Conservation (phyloP, 345 rosid genomes). For the Alliaria petiolata region DNA sequence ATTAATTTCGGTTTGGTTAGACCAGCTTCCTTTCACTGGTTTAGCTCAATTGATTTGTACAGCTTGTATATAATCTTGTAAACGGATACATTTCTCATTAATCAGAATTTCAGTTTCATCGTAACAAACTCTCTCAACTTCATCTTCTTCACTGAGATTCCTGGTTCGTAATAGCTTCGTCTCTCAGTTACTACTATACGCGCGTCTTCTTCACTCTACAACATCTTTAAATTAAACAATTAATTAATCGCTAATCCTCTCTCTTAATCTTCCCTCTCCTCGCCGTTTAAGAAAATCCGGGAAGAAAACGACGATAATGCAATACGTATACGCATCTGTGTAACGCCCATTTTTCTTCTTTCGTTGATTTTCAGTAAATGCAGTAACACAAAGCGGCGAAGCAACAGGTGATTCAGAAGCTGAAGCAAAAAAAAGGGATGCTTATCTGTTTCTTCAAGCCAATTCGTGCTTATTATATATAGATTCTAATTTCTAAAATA, state of each 20-base stretch:
- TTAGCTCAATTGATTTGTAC: no score
- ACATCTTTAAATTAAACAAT: not conserved
- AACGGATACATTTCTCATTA: no score
- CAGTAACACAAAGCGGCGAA: slow-evolving; percentile 34
- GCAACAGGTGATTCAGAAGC: slow-evolving; percentile 20
- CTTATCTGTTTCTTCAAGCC: slow-evolving; percentile 23
- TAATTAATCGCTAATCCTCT: not conserved
- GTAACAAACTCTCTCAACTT: no score
- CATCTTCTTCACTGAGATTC: no score
- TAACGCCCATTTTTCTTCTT: not conserved
- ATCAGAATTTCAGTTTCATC: no score
- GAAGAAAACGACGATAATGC: not conserved
- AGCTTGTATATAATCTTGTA: no score
- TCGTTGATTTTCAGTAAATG: slow-evolving; percentile 9
- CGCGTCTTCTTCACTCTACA: slow-evolving; percentile 29
- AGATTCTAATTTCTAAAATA: not conserved
- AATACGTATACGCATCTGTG: slow-evolving; percentile 12
- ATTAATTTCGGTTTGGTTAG: no score
- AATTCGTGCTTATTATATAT: not conserved
- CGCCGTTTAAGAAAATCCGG: slow-evolving; percentile 4
- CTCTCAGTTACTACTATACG: slow-evolving; percentile 16
- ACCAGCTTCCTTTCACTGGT: no score
- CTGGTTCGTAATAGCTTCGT: no score
- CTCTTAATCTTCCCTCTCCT: not conserved
- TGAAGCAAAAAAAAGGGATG: no score